A percentile compares a stretch with the other conserved stretches of the same genome.
Conservation (phyloP, 768 basidiomycete species). For the Boletus sp. region DNA sequence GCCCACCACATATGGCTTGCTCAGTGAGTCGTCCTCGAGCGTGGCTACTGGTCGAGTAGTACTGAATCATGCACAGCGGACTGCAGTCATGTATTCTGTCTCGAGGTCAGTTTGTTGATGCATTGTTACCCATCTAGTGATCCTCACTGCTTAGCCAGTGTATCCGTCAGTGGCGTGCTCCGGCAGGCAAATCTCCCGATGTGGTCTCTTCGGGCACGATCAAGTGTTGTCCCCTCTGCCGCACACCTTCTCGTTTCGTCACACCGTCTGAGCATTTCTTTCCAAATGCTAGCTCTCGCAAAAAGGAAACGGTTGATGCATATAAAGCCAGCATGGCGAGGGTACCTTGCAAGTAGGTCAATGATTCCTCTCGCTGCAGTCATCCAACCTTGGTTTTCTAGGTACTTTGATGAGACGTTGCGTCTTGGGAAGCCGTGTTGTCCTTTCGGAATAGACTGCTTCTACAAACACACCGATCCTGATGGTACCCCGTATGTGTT, state of each 20-base stretch:
- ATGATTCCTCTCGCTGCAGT: neutral
- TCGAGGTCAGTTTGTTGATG: slow-evolving; percentile 45
- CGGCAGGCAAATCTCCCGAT: slow-evolving; percentile 50
- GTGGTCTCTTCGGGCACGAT: slow-evolving; percentile 54
- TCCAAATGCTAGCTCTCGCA: slow-evolving; percentile 51
- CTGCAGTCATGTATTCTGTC: slow-evolving; percentile 79
- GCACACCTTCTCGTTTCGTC: slow-evolving; percentile 62
- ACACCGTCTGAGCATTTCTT: slow-evolving; percentile 73
- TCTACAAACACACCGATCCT: slow-evolving; percentile 67
- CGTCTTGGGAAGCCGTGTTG: slow-evolving; percentile 51
- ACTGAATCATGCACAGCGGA: slow-evolving; percentile 43
- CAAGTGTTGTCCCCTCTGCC: slow-evolving; percentile 81
- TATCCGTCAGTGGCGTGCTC: slow-evolving; percentile 75
- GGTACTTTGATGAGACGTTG: slow-evolving; percentile 61
- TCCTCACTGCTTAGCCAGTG: slow-evolving; percentile 45
- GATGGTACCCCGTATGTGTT: slow-evolving; percentile 67
- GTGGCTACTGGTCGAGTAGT: neutral
- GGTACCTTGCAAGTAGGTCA: slow-evolving; percentile 62
- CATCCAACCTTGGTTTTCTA: slow-evolving; percentile 23
- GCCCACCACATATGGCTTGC: slow-evolving; percentile 64
- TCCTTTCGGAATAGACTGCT: slow-evolving; percentile 80
- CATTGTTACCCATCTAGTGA: neutral
- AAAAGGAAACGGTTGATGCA: slow-evolving; percentile 46
- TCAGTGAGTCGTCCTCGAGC: slow-evolving; percentile 44
- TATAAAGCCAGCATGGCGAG: slow-evolving; percentile 76